phyloP scores from a whole-genome alignment of 2,329 filamentous ascomycete genomes.

The Fusarium nelsonii region DNA sequence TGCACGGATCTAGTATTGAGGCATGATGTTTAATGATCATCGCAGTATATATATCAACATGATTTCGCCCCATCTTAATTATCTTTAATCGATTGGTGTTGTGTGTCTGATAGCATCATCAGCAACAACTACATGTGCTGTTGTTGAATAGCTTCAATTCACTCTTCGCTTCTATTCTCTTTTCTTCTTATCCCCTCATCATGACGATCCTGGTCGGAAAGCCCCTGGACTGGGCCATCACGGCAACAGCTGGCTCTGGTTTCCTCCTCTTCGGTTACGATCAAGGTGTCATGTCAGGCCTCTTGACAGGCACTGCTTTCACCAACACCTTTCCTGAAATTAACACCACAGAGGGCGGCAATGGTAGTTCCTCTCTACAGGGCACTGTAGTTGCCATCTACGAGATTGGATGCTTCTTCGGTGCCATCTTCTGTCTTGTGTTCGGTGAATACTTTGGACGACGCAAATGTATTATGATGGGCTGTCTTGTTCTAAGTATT shows the following conservation, averaged over 20 bases:
- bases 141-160: slow-evolving; percentile 28
- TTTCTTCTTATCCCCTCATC: neutral
- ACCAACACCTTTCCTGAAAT: slow-evolving; percentile 52
- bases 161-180: neutral
- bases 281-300: slow-evolving; percentile 51
- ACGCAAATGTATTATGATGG: slow-evolving; percentile 55
- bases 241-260: slow-evolving; percentile 52
- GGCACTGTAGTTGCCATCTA: slow-evolving; percentile 62
- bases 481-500: slow-evolving; percentile 56
- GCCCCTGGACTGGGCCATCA: slow-evolving; percentile 56
- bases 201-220: slow-evolving; percentile 49
- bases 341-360: slow-evolving; percentile 53
- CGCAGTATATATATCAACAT: slow-evolving; percentile 40
- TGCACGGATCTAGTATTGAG: neutral
- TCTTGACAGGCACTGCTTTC: slow-evolving; percentile 52
- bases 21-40: neutral
- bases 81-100: neutral
- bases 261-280: slow-evolving; percentile 55
- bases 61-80: slow-evolving; percentile 16
- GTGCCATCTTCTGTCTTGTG: slow-evolving; percentile 56
- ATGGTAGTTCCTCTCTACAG: slow-evolving; percentile 58
- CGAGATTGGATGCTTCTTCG: slow-evolving; percentile 62
- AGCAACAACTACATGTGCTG: neutral
- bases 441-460: slow-evolving; percentile 61
- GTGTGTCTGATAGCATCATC: slow-evolving; percentile 1